Evolutionary conservation across 176 grass and related monocot genomes (phyloP).

Genomic region (Aechmea fasciata): DNA sequence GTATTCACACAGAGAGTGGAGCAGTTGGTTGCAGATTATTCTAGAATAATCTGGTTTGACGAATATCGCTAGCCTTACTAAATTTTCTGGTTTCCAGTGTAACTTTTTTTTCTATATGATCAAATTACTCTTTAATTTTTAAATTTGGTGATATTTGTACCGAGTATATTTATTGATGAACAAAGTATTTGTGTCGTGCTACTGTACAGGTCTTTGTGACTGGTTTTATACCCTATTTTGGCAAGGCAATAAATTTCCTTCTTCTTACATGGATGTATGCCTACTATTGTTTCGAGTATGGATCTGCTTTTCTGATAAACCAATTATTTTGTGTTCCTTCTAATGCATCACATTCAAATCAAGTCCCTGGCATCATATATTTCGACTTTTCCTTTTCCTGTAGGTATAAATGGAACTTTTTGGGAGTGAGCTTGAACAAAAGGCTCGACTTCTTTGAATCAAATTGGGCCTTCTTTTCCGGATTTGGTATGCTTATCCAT

Average conservation of each 20-base stretch:
- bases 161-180: conserved; percentile 2
- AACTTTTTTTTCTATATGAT: no score
- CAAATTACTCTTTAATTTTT: no score
- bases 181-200: conserved; percentile 12
- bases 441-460: conserved; percentile 89
- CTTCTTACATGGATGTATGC: conserved; percentile 96
- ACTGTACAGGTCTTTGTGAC: conserved; percentile 56
- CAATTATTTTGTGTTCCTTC: background rate
- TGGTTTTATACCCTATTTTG: conserved; percentile 80
- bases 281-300: conserved; percentile 99
- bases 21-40: no score
- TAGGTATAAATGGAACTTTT: conserved; percentile 97
- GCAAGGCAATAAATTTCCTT: conserved; percentile 68
- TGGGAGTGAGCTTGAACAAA: conserved; percentile 60
- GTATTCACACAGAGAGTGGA: no score
- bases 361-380: background rate
- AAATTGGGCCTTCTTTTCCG: conserved; percentile 98
- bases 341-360: conserved; percentile 6
- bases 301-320: background rate
- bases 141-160: conserved; percentile 5
- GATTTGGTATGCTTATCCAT: conserved; percentile 61
- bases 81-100: no score
- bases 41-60: no score
- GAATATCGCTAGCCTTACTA: no score
- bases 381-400: conserved; percentile 24